Conservation (phyloP, 768 basidiomycete genomes). For the Cubamyces sp. region DNA sequence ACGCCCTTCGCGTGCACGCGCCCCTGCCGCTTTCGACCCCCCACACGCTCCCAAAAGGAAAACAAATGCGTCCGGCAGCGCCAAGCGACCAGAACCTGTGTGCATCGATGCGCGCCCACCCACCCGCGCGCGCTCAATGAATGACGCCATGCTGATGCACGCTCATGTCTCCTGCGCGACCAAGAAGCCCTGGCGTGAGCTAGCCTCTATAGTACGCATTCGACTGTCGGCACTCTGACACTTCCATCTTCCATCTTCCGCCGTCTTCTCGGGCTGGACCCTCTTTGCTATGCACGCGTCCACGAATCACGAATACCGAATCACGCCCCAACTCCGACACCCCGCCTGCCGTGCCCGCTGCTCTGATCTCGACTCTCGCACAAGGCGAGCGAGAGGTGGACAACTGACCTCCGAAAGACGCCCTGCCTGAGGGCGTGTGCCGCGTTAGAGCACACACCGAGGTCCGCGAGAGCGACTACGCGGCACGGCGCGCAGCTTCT, state of each 20-base stretch:
- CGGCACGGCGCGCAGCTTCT: not conserved
- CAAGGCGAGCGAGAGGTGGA: no score
- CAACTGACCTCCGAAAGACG: no score
- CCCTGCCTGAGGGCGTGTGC: no score
- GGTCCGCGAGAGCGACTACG: not conserved
- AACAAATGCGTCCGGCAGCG: not conserved
- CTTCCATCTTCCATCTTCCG: no score
- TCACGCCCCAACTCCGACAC: not conserved
- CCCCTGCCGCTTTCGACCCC: not conserved
- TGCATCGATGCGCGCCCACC: not conserved
- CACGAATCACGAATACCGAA: no score
- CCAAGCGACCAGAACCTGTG: constrained; percentile 13
- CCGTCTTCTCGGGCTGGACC: constrained; percentile 1
- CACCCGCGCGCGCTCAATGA: not conserved
- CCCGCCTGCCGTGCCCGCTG: not conserved
- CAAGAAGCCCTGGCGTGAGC: not conserved
- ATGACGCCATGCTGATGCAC: constrained; percentile 15
- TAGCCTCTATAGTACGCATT: not conserved
- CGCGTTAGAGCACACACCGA: no score
- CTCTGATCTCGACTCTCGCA: not conserved
- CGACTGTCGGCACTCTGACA: not conserved
- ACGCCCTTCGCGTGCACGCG: not conserved
- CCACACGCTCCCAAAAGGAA: not conserved
- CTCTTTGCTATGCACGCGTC: not conserved
- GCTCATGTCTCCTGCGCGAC: constrained; percentile 16